phyloP scores from a whole-genome alignment of 2,329 filamentous ascomycete genomes.

The Boeremia lycopersici region DNA sequence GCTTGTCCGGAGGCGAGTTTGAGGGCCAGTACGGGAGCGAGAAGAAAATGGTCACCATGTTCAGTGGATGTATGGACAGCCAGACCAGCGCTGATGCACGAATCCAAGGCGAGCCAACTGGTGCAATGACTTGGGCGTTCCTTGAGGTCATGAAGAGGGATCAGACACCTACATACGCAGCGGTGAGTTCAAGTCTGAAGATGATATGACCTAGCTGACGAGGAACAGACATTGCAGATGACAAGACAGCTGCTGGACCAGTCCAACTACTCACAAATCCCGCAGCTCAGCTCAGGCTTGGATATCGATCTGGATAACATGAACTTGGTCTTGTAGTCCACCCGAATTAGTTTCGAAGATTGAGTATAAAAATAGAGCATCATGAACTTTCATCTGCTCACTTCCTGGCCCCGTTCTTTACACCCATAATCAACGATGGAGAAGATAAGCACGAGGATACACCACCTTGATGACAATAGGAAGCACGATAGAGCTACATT shows the following conservation, averaged over 20 bases:
- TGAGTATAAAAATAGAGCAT: neutral
- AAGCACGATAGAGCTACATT: neutral
- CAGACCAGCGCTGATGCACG: slow-evolving; percentile 58
- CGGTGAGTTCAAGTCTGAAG: slow-evolving; percentile 34
- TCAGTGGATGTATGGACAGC: slow-evolving; percentile 57
- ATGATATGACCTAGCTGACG: neutral
- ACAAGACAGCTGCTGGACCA: slow-evolving; percentile 48
- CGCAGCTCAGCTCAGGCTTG: slow-evolving; percentile 51
- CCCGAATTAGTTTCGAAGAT: neutral
- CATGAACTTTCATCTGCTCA: no score
- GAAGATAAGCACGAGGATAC: neutral
- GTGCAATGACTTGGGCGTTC: slow-evolving; percentile 58
- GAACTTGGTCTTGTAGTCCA: slow-evolving; percentile 31
- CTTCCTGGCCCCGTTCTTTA: no score
- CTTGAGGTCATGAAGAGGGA: slow-evolving; percentile 51
- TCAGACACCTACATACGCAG: slow-evolving; percentile 47
- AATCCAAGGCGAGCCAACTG: slow-evolving; percentile 52
- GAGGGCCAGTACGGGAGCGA: slow-evolving; percentile 54
- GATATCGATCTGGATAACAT: slow-evolving; percentile 51
- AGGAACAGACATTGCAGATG: slow-evolving; percentile 43
- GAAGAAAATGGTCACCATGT: slow-evolving; percentile 58
- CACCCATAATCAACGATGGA: neutral
- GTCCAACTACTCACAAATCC: slow-evolving; percentile 52
- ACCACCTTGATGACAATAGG: neutral
- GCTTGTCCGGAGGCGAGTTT: slow-evolving; percentile 44